A percentile compares a stretch with the other conserved stretches of the same genome.
Conservation (phyloP, 139 green algal species). For the Chlorella sp. region DNA sequence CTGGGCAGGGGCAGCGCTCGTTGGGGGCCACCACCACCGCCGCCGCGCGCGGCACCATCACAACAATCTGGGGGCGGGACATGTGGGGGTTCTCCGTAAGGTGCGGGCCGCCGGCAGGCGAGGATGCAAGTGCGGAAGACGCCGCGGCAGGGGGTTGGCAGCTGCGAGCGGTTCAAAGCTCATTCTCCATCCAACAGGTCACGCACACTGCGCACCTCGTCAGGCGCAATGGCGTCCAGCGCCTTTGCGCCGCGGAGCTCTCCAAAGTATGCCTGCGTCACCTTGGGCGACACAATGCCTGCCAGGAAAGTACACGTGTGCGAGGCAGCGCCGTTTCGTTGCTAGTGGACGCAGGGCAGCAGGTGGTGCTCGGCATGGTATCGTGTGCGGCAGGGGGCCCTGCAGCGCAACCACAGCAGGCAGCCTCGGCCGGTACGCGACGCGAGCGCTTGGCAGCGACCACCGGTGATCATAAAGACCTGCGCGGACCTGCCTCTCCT, state of each 20-base stretch:
- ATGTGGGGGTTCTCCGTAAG: no score
- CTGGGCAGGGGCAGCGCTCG: conserved; percentile 59
- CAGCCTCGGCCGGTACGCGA: not conserved
- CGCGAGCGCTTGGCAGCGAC: no score
- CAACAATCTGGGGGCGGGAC: conserved; percentile 25
- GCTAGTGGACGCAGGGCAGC: no score
- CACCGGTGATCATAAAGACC: no score
- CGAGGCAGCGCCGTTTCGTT: not conserved
- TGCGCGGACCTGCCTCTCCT: not conserved
- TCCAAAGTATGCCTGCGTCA: conserved; percentile 41
- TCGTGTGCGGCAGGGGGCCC: not conserved
- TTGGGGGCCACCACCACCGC: conserved; percentile 70
- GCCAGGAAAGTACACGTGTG: not conserved
- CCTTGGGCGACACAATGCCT: conserved; percentile 34
- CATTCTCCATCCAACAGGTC: no score
- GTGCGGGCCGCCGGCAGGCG: no score
- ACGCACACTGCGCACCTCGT: conserved; percentile 46
- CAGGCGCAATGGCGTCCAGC: conserved; percentile 45
- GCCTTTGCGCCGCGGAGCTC: conserved; percentile 44
- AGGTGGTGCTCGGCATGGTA: not conserved
- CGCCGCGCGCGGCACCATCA: conserved; percentile 62
- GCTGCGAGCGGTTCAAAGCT: no score
- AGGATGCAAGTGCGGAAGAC: not conserved
- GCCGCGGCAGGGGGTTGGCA: no score
- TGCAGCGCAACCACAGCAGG: not conserved